Conservation (phyloP, 257 asterid species). For the Salvia hispanica region DNA sequence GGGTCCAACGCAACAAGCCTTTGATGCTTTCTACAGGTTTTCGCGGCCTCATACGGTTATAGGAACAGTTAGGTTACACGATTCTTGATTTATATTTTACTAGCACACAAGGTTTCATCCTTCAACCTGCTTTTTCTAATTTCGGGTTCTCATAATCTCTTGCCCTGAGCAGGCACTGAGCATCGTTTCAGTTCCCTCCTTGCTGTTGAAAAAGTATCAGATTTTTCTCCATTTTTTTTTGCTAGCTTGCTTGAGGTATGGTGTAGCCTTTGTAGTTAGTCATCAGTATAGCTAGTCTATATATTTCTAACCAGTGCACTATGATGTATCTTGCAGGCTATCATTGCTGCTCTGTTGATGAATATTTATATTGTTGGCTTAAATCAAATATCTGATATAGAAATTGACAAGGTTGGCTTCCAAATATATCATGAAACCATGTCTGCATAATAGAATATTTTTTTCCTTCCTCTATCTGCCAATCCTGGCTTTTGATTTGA, state of each 20-base stretch:
- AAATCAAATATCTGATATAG: constrained; percentile 84
- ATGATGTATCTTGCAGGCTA: constrained; percentile 57
- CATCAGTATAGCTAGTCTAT: constrained; percentile 4
- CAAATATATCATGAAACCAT: constrained; percentile 10
- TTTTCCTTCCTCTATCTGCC: not conserved
- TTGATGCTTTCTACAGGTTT: constrained; percentile 86
- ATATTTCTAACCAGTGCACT: constrained; percentile 28
- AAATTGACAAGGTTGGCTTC: constrained; percentile 78
- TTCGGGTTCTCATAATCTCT: constrained; percentile 31
- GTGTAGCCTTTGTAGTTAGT: constrained; percentile 13
- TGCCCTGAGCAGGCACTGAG: constrained; percentile 78
- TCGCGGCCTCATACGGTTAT: constrained; percentile 93
- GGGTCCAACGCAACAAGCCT: constrained; percentile 47
- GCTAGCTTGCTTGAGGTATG: constrained; percentile 72
- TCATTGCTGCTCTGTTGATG: constrained; percentile 86
- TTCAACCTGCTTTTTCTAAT: constrained; percentile 3
- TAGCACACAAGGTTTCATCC: not conserved
- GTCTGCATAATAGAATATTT: constrained; percentile 6
- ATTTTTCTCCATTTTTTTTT: constrained; percentile 71
- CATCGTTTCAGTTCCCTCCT: constrained; percentile 94
- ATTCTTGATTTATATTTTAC: constrained; percentile 23
- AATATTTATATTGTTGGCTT: constrained; percentile 85
- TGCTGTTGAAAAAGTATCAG: constrained; percentile 78
- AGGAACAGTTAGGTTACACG: constrained; percentile 79
- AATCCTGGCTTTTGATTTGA: constrained; percentile 3